A percentile compares a stretch with the other conserved stretches of the same genome.
Conservation (phyloP, 306 rosid genomes). For the Prunus kanzakura region DNA sequence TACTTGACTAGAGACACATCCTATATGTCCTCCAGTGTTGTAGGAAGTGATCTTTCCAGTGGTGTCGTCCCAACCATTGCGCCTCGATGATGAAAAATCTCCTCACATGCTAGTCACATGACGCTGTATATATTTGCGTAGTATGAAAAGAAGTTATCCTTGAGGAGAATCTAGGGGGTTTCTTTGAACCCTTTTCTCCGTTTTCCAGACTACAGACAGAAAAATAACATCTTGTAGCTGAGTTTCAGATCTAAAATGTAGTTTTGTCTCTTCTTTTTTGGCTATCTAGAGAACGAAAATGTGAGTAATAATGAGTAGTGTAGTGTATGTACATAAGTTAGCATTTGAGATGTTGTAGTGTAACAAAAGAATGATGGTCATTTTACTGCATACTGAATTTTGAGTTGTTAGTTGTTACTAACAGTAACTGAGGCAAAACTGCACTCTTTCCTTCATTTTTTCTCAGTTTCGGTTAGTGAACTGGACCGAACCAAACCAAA, state of each 20-base stretch:
- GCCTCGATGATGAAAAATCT: slow-evolving; percentile 38
- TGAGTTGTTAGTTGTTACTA: not conserved
- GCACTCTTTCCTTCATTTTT: not conserved
- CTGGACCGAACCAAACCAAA: too few relatives aligned
- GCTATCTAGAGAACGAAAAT: not conserved
- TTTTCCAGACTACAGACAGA: not conserved
- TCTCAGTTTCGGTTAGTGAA: too few relatives aligned
- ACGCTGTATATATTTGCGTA: not conserved
- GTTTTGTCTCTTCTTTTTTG: not conserved
- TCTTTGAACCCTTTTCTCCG: not conserved
- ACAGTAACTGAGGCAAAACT: not conserved
- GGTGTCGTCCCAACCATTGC: slow-evolving; percentile 52
- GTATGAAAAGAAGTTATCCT: not conserved
- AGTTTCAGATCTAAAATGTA: not conserved
- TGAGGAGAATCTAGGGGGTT: not conserved
- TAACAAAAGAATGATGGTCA: not conserved
- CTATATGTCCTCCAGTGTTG: slow-evolving; percentile 26
- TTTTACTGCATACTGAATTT: not conserved
- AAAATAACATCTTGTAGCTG: not conserved
- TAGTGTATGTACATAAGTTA: not conserved
- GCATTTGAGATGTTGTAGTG: not conserved
- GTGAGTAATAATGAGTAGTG: too few relatives aligned
- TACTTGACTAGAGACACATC: slow-evolving; percentile 25
- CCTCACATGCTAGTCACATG: not conserved
- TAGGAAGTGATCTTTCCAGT: slow-evolving; percentile 62